Conservation (phyloP, 768 basidiomycete species). For the Phylloporus rhodoxanthus region DNA sequence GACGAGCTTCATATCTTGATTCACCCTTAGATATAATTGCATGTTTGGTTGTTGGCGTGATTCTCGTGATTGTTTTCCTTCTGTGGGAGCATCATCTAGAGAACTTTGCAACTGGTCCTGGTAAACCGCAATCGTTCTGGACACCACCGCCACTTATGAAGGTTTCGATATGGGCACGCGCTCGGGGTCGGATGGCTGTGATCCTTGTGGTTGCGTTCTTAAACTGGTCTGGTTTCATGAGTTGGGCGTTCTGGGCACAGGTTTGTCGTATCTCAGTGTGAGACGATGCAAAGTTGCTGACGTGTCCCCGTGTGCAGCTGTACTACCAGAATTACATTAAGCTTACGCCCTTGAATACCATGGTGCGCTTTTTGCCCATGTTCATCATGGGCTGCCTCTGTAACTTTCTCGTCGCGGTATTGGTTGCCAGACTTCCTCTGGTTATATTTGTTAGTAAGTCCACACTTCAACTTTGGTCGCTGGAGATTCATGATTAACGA, state of each 20-base stretch:
- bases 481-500: neutral
- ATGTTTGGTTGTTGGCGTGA: conserved; percentile 55
- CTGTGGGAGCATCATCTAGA: conserved; percentile 65
- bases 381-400: conserved; percentile 56
- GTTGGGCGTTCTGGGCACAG: conserved; percentile 50
- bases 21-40: conserved; percentile 57
- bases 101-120: conserved; percentile 8
- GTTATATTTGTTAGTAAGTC: conserved; percentile 50
- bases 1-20: conserved; percentile 19
- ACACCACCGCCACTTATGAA: conserved; percentile 62
- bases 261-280: conserved; percentile 15
- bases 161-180: conserved; percentile 56
- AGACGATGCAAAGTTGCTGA: neutral
- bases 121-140: conserved; percentile 24
- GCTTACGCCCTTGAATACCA: conserved; percentile 52
- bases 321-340: conserved; percentile 65
- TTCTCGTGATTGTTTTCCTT: conserved; percentile 52
- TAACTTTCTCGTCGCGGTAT: conserved; percentile 58
- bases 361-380: conserved; percentile 68
- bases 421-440: conserved; percentile 51
- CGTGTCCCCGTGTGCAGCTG: conserved; percentile 34
- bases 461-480: too few relatives aligned
- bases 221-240: conserved; percentile 53
- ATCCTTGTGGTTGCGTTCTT: conserved; percentile 60
- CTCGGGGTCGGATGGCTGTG: conserved; percentile 54